Conservation (phyloP, 2,329 filamentous ascomycete species). For the Fusarium nygamai region DNA sequence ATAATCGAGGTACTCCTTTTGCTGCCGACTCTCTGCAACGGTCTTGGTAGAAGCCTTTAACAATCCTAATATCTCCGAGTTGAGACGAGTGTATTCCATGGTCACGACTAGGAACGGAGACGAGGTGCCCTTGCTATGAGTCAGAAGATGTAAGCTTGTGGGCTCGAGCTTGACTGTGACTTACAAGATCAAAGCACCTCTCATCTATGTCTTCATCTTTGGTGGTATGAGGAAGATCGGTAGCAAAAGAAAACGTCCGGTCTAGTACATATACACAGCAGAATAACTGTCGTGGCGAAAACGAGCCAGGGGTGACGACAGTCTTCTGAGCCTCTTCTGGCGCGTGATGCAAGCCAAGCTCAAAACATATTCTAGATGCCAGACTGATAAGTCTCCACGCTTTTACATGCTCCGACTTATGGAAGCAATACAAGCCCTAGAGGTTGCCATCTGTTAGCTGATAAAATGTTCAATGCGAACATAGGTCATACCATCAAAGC, state of each 20-base stretch:
- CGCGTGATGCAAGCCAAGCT: background rate
- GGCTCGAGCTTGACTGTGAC: background rate
- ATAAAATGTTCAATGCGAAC: fast-evolving
- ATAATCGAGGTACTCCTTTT: background rate
- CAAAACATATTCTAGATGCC: background rate
- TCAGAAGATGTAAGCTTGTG: background rate
- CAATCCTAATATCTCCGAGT: background rate
- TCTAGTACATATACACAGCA: background rate
- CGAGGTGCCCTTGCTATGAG: background rate
- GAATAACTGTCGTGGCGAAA: background rate
- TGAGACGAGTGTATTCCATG: background rate
- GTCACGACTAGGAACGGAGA: background rate
- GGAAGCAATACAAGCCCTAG: background rate
- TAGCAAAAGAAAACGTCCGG: background rate
- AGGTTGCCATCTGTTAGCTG: background rate
- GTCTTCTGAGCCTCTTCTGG: too few relatives aligned
- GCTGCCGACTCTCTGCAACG: background rate
- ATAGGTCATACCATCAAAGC: background rate
- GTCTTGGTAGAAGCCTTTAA: background rate
- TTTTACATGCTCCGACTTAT: background rate
- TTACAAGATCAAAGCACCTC: background rate
- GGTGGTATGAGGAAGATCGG: background rate
- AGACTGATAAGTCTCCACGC: background rate
- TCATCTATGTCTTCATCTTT: background rate
- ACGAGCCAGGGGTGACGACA: fast-evolving